These are phyloP conservation scores for Berberis vulgaris DNA, from an alignment of 164 flowering plant species.

Conservation along the genomic window DNA sequence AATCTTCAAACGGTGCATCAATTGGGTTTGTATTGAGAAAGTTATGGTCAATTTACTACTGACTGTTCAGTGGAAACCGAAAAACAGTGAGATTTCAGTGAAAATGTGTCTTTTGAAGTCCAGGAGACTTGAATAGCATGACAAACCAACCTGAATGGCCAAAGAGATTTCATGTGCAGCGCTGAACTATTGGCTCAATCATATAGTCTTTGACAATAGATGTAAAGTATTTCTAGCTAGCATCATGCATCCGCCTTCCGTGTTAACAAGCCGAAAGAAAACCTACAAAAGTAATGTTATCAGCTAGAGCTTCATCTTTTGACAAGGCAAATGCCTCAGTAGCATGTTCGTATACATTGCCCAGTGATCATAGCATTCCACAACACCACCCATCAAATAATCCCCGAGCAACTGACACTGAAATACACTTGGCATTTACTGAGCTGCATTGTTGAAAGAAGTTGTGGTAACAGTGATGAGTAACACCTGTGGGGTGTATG, in stretches of 20 bases:
- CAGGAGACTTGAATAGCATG: no score
- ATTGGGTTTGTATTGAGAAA: no score
- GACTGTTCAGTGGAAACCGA: no score
- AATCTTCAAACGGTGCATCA: no score
- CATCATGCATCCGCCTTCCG: constrained; percentile 5
- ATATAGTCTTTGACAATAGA: neutral
- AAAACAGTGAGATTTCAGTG: no score
- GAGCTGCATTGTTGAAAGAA: no score
- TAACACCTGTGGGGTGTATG: no score
- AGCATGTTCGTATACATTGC: constrained; percentile 6
- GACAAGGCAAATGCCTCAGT: constrained; percentile 8
- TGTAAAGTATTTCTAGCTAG: neutral
- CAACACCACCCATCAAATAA: constrained; percentile 8
- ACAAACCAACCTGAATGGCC: constrained; percentile 7
- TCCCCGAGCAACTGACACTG: constrained; percentile 3
- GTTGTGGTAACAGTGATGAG: no score
- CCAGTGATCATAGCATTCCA: constrained; percentile 13
- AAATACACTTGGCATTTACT: neutral
- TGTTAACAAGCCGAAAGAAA: constrained; percentile 7
- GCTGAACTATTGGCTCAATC: constrained; percentile 4
- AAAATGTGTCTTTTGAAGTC: no score
- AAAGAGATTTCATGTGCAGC: constrained; percentile 7
- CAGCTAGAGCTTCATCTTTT: constrained; percentile 1
- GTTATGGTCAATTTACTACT: no score
- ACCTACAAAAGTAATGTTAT: constrained; percentile 8